These are phyloP conservation scores for Colletotrichum euphorbiae DNA, from an alignment of 2,329 filamentous ascomycete genomes.

Conservation along the genomic window DNA sequence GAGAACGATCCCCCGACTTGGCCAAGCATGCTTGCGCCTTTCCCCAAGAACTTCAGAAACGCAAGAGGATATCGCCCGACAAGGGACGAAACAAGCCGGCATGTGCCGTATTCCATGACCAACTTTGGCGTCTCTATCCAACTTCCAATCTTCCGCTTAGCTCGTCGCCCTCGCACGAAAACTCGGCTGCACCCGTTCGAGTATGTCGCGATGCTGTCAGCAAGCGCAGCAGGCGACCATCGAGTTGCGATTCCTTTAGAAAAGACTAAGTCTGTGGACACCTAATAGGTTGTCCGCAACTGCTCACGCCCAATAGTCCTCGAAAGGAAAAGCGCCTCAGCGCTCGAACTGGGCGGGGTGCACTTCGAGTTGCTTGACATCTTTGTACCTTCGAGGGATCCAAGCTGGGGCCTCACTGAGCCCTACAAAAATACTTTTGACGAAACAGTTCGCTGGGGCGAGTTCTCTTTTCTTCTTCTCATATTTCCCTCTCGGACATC, in stretches of 20 bases:
- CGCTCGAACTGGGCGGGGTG: background rate
- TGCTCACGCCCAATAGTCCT: slow-evolving; percentile 22
- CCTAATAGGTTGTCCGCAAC: slow-evolving; percentile 15
- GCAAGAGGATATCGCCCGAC: slow-evolving; percentile 7
- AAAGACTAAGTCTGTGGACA: background rate
- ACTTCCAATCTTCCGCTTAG: slow-evolving; percentile 9
- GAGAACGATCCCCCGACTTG: slow-evolving; percentile 22
- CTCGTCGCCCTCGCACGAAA: background rate
- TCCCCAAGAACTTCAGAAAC: slow-evolving; percentile 22
- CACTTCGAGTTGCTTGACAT: slow-evolving; percentile 5
- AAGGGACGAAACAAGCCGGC: slow-evolving; percentile 21
- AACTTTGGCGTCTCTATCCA: slow-evolving; percentile 35
- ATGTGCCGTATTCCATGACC: slow-evolving; percentile 31
- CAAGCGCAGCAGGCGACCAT: background rate
- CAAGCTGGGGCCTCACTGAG: background rate
- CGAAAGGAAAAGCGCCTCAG: background rate
- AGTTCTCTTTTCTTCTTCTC: slow-evolving; percentile 28
- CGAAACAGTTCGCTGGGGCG: slow-evolving; percentile 7
- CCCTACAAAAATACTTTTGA: background rate
- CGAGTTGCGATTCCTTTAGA: slow-evolving; percentile 20
- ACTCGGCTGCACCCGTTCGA: background rate
- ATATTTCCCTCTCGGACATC: background rate
- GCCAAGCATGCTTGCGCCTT: slow-evolving; percentile 35
- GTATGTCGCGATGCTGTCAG: slow-evolving; percentile 9
- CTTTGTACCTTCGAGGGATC: slow-evolving; percentile 25